A percentile compares a stretch with the other conserved stretches of the same genome.
phyloP scores from a whole-genome alignment of 2,329 filamentous ascomycete genomes.

The Alternaria burnsii region DNA sequence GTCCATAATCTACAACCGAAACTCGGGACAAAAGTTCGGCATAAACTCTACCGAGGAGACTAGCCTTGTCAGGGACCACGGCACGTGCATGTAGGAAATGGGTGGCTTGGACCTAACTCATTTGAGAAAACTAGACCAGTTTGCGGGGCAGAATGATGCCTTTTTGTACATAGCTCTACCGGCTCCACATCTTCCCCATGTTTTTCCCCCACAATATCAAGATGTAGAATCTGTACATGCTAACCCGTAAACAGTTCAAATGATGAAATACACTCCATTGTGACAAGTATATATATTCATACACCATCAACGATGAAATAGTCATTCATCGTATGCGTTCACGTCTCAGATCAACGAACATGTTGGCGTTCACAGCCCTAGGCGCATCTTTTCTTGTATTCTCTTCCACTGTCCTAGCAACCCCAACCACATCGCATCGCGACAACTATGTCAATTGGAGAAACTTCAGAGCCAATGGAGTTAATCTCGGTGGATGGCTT shows the following conservation, averaged over 20 bases:
- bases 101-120: too few species aligned
- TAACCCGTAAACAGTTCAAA: neutral
- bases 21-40: neutral
- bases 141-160: neutral
- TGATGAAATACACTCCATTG: too few species aligned
- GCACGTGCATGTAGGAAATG: too few species aligned
- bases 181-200: neutral
- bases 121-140: too few species aligned
- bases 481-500: constrained; percentile 48
- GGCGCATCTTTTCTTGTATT: neutral
- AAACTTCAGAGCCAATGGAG: constrained; percentile 26
- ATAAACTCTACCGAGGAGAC: neutral
- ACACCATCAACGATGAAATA: too few species aligned
- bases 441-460: constrained; percentile 21
- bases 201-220: neutral
- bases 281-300: too few species aligned
- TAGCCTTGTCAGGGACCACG: too few species aligned
- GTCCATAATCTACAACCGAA: neutral
- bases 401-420: neutral
- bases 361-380: neutral
- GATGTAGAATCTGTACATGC: neutral
- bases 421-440: neutral
- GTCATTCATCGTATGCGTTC: too few species aligned
- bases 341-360: neutral
- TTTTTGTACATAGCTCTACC: neutral